Evolutionary conservation across 2,329 filamentous ascomycete species (phyloP).

Genomic region (Neonectria hederae): DNA sequence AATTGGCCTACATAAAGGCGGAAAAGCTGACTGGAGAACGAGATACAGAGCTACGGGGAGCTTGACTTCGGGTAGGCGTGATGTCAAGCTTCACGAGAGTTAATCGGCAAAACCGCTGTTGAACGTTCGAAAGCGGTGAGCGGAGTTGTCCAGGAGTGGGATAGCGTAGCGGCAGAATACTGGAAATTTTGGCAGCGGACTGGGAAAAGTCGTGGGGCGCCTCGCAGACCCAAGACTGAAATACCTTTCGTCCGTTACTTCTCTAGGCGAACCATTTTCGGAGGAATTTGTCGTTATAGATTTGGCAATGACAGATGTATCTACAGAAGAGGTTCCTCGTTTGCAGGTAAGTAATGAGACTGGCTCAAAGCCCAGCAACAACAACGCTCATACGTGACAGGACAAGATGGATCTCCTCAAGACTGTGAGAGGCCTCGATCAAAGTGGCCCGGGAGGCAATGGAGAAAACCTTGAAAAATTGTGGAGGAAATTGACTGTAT

Average conservation of each 20-base stretch:
- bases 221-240: conserved; percentile 27
- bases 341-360: conserved; percentile 28
- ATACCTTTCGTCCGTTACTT: conserved; percentile 23
- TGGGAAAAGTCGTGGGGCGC: conserved; percentile 40
- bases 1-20: conserved; percentile 40
- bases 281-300: conserved; percentile 30
- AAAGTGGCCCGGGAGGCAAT: conserved; percentile 56
- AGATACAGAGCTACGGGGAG: conserved; percentile 44
- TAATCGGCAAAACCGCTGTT: conserved; percentile 48
- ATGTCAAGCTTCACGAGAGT: conserved; percentile 52
- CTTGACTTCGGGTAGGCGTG: conserved; percentile 44
- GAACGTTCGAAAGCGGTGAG: conserved; percentile 57
- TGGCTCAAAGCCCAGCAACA: conserved; percentile 9
- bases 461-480: conserved; percentile 59
- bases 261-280: conserved; percentile 17
- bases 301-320: conserved; percentile 32
- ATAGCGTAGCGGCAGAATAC: conserved; percentile 55
- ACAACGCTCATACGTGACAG: conserved; percentile 41
- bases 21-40: conserved; percentile 35
- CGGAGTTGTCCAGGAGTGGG: conserved; percentile 30
- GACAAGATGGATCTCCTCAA: conserved; percentile 56
- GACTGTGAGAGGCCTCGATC: conserved; percentile 64
- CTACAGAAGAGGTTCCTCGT: conserved; percentile 4
- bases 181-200: conserved; percentile 52
- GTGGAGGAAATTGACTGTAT: conserved; percentile 59